phyloP scores from a whole-genome alignment of 108 stramenopile genomes.

The Cyclotella kingstonii region DNA sequence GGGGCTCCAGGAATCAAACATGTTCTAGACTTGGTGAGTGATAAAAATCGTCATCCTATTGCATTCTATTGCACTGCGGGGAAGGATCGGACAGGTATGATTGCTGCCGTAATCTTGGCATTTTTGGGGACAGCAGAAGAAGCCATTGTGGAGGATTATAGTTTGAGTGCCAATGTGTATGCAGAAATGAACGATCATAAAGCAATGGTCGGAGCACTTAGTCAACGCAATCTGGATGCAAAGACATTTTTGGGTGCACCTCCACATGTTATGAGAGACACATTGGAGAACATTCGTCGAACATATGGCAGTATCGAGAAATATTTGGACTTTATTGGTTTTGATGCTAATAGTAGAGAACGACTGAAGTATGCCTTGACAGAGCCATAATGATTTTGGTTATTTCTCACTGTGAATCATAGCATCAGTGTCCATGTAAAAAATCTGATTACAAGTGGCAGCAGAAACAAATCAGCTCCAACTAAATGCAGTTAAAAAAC shows the following conservation, averaged over 20 bases:
- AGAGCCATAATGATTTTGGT: conserved; percentile 15
- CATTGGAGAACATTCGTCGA: conserved; percentile 66
- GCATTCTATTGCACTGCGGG: conserved; percentile 94
- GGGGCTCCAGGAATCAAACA: conserved; percentile 85
- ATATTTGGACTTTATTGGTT: conserved; percentile 87
- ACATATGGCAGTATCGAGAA: conserved; percentile 81
- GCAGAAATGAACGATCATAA: conserved; percentile 91
- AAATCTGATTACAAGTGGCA: too few species aligned
- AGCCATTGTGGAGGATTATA: conserved; percentile 87
- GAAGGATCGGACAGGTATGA: conserved; percentile 90
- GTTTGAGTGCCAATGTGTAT: conserved; percentile 88
- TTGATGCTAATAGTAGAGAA: conserved; percentile 73
- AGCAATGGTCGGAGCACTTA: conserved; percentile 91
- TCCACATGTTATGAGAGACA: conserved; percentile 84
- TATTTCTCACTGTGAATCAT: too few species aligned
- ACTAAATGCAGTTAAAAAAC: too few species aligned
- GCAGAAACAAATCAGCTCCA: too few species aligned
- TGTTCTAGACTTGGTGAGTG: conserved; percentile 76
- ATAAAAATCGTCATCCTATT: conserved; percentile 75
- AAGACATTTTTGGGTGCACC: conserved; percentile 91
- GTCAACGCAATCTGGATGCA: conserved; percentile 81
- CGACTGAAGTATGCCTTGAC: conserved; percentile 66
- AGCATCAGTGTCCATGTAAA: too few species aligned
- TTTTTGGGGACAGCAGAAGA: conserved; percentile 69
- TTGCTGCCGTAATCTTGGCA: conserved; percentile 79